Conservation (phyloP, 2,329 filamentous ascomycete species). For the Neurospora sp. region DNA sequence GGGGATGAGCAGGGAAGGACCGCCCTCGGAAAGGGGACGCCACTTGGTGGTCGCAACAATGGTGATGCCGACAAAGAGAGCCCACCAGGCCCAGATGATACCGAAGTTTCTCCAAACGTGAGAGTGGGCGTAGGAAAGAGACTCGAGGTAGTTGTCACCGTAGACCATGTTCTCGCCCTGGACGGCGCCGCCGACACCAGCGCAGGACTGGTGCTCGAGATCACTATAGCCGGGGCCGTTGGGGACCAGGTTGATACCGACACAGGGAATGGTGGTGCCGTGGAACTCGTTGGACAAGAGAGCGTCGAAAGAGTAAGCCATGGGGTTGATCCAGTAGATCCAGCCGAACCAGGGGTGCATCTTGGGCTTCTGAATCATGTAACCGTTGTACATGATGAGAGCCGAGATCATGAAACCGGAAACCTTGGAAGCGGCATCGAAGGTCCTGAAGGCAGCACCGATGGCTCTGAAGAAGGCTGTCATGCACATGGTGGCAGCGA, state of each 20-base stretch:
- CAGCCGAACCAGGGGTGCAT: conserved; percentile 56
- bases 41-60: conserved; percentile 47
- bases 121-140: conserved; percentile 40
- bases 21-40: conserved; percentile 41
- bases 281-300: conserved; percentile 64
- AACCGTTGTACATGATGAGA: conserved; percentile 52
- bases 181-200: conserved; percentile 46
- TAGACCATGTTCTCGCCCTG: conserved; percentile 37
- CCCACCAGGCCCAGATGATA: conserved; percentile 55
- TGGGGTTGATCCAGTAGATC: conserved; percentile 55
- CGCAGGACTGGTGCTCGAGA: conserved; percentile 37
- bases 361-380: conserved; percentile 48
- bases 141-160: conserved; percentile 48
- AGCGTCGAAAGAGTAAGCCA: conserved; percentile 61
- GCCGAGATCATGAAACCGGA: conserved; percentile 40
- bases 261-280: conserved; percentile 40
- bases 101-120: conserved; percentile 53
- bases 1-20: conserved; percentile 49
- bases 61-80: conserved; percentile 46
- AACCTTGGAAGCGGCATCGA: conserved; percentile 49
- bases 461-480: conserved; percentile 48
- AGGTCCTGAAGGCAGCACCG: conserved; percentile 44
- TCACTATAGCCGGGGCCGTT: conserved; percentile 37
- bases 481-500: conserved; percentile 45
- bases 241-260: conserved; percentile 39